These are phyloP conservation scores for Irpex lacteus DNA, from an alignment of 1,284 basidiomycete species.

Conservation along the genomic window DNA sequence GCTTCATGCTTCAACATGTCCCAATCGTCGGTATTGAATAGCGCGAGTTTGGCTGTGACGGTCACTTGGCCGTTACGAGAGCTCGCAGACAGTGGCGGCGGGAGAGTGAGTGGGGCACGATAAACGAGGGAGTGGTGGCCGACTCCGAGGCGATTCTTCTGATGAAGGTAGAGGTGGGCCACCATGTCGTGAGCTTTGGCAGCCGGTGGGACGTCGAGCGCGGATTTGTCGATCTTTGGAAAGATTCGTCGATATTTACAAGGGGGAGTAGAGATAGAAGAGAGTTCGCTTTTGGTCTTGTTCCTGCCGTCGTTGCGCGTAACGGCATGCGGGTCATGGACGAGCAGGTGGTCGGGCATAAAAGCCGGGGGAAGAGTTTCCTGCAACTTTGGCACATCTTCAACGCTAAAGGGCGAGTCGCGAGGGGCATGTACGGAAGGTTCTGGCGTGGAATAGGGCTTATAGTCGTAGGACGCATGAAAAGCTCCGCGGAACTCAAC, in stretches of 20 bases:
- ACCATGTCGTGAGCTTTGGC: neutral
- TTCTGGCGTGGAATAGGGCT: neutral
- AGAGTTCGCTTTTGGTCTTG: neutral
- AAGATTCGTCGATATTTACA: neutral
- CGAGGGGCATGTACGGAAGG: neutral
- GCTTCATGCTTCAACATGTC: constrained; percentile 36
- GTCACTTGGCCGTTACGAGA: constrained; percentile 23
- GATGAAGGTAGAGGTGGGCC: constrained; percentile 23
- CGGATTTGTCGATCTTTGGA: neutral
- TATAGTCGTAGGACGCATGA: neutral
- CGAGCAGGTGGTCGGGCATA: constrained; percentile 30
- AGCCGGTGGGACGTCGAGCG: neutral
- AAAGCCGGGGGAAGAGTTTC: constrained; percentile 23
- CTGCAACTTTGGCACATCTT: constrained; percentile 23
- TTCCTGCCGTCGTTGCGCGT: neutral
- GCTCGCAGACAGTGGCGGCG: constrained; percentile 21
- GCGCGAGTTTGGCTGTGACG: constrained; percentile 32
- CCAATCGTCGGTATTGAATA: constrained; percentile 15
- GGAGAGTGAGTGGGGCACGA: constrained; percentile 27
- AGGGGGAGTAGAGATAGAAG: neutral
- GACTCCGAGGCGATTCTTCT: constrained; percentile 26
- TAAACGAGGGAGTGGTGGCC: constrained; percentile 34
- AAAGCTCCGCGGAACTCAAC: neutral
- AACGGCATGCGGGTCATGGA: constrained; percentile 22
- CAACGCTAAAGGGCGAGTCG: constrained; percentile 7